Evolutionary conservation across 2,329 filamentous ascomycete species (phyloP).

Genomic region (Fusarium buxicola): DNA sequence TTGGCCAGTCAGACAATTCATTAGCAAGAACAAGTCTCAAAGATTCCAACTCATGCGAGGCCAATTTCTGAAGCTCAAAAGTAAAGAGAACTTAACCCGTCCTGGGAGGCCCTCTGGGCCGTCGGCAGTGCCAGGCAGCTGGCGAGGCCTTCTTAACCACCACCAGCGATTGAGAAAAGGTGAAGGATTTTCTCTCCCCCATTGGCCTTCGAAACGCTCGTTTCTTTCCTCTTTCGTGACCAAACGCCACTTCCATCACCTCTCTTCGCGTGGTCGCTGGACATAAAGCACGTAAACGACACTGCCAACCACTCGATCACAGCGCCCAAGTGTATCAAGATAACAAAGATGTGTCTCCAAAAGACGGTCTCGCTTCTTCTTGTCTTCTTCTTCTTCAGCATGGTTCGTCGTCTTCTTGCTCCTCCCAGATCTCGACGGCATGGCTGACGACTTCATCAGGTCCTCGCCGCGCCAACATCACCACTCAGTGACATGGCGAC

Average conservation of each 20-base stretch:
- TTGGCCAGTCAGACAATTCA: too few species aligned
- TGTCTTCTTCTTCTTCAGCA: not conserved
- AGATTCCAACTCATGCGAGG: too few species aligned
- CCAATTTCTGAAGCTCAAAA: too few species aligned
- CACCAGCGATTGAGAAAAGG: not conserved
- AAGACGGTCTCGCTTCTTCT: not conserved
- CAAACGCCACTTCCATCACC: not conserved
- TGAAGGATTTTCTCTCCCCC: not conserved
- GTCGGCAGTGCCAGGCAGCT: conserved; percentile 5
- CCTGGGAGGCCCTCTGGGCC: too few species aligned
- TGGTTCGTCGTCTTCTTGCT: not conserved
- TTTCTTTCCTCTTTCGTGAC: not conserved
- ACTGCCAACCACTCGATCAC: not conserved
- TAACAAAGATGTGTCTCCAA: not conserved
- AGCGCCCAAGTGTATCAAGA: not conserved
- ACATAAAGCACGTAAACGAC: not conserved
- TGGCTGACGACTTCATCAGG: conserved; percentile 1
- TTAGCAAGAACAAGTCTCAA: too few species aligned
- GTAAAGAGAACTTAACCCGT: too few species aligned
- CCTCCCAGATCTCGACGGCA: not conserved
- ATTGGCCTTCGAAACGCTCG: not conserved
- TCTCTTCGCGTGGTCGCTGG: not conserved
- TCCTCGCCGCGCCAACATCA: not conserved
- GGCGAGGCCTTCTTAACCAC: not conserved
- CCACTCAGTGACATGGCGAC: not conserved